Evolutionary conservation across 352 stramenopile species (phyloP), one percentile per base, ranked within the genome.

Genomic region (Elongisporangium anandrum): DNA sequence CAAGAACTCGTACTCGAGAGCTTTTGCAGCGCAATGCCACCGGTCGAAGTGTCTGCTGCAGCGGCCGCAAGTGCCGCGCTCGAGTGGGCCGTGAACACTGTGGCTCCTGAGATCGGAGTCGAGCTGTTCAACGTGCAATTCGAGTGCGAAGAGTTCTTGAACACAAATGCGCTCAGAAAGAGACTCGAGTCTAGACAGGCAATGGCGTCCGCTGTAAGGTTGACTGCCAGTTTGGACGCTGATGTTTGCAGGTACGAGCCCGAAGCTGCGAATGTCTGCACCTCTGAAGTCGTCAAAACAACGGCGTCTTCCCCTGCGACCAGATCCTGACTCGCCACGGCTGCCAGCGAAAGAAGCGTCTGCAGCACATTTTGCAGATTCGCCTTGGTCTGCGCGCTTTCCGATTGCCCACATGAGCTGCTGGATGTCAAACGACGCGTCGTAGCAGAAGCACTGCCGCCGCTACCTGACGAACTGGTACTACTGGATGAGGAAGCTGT

Each of bases 331-430:
- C 83, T 89, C 13, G 74, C 77, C 0, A 93, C 53, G 1, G 75
- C 71, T 0, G 77, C 67, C 4, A 93, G 54, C 0, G 75, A 77
- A 23, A 85, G 77, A 9, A 93, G 65, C 2, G 81, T 79, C 3
- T 64, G 45, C 7, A 91, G 59, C 7, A 80, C 59, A 19, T 73
- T 72, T 1, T 47, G 50, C 34, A 77, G 79, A 12, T 57, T 78
- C 1, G 39, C 50, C 15, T 68, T 59, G 1, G 56, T 47, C 19
- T 52, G 60, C 4, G n/a, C 51, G 7, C 50, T 73, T 29, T 79
- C 77, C 1, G 51, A n/a, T 6, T 45, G 24, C 29, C 4, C 29
- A 41, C 29, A 41, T 41, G 29, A 41, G 29, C 29, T 41, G 29
- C 29, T 41, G 29, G 29, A 41, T 8, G 29, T 56, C 1, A 12